A percentile compares a stretch with the other conserved stretches of the same genome.
phyloP scores from a whole-genome alignment of 768 basidiomycete species.

The Mycena pura region DNA sequence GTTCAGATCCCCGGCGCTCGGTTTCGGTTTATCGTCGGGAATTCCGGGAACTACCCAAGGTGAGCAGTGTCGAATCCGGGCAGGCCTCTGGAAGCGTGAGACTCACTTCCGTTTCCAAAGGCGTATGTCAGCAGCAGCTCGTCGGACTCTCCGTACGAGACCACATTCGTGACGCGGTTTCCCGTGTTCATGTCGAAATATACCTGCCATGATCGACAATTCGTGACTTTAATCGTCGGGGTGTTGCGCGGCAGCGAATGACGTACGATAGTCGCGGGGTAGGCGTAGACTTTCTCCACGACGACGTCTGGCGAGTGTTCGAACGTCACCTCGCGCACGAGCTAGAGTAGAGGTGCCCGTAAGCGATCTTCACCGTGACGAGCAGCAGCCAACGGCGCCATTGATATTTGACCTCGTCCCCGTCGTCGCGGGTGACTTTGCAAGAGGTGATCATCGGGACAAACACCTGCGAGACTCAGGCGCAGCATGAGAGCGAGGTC shows the following conservation, averaged over 20 bases:
- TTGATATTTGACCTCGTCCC: conserved; percentile 18
- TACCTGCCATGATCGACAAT: conserved; percentile 7
- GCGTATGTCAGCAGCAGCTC: conserved; percentile 13
- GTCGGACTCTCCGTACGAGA: conserved; percentile 13
- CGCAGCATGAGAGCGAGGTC: too few species aligned
- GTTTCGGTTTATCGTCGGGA: conserved; percentile 12
- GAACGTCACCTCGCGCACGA: conserved; percentile 11
- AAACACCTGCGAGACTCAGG: background rate
- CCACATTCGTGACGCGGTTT: conserved; percentile 10
- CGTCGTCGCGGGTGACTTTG: conserved; percentile 9
- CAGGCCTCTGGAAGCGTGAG: too few species aligned
- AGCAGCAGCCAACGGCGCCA: too few species aligned
- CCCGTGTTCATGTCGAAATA: conserved; percentile 23
- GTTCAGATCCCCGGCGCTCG: conserved; percentile 14
- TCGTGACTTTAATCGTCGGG: background rate
- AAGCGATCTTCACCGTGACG: too few species aligned
- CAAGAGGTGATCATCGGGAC: conserved; percentile 13
- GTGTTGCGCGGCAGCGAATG: background rate
- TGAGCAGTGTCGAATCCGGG: background rate
- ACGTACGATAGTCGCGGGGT: conserved; percentile 15
- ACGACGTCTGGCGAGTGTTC: background rate
- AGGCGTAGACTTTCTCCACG: background rate
- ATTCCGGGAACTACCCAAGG: conserved; percentile 11
- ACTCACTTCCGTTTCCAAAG: conserved; percentile 17
- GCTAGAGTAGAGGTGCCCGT: too few species aligned